These are phyloP conservation scores for Pseudopithomyces maydicus DNA, from an alignment of 2,329 filamentous ascomycete species.

Conservation along the genomic window DNA sequence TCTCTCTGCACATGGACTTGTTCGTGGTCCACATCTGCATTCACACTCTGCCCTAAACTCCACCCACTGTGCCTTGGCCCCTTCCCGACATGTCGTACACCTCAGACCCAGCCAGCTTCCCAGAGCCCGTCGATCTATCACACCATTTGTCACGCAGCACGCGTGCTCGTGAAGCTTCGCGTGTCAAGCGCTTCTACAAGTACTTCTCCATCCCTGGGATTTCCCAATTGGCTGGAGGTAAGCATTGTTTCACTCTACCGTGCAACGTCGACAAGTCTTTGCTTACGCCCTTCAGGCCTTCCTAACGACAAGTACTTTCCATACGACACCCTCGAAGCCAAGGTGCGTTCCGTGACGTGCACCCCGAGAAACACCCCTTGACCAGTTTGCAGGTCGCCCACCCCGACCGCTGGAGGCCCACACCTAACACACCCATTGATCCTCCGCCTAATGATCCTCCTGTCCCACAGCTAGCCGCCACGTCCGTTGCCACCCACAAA, in stretches of 20 bases:
- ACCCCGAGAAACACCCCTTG: neutral
- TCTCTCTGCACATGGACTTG: conserved; percentile 15
- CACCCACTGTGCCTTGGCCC: neutral
- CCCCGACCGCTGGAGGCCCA: conserved; percentile 74
- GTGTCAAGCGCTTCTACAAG: conserved; percentile 83
- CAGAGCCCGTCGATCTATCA: conserved; percentile 72
- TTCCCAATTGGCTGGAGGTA: conserved; percentile 65
- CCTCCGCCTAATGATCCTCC: conserved; percentile 39
- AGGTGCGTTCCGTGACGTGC: conserved; percentile 32
- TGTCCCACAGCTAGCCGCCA: conserved; percentile 32
- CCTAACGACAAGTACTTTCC: conserved; percentile 85
- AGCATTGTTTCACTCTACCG: neutral
- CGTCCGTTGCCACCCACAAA: conserved; percentile 30
- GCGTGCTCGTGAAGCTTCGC: conserved; percentile 66
- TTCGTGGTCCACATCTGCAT: conserved; percentile 10
- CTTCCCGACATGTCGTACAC: conserved; percentile 26
- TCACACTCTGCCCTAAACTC: neutral
- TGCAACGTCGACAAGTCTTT: neutral
- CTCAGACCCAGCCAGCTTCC: conserved; percentile 36
- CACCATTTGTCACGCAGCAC: conserved; percentile 78
- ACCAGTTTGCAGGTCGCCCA: conserved; percentile 59
- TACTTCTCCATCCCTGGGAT: conserved; percentile 72
- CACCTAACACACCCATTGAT: conserved; percentile 65
- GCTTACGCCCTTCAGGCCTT: conserved; percentile 61
- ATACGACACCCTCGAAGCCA: conserved; percentile 87